Base-by-base conservation (phyloP, 805 yeast genomes). In the Saccharomycopsis sp. region DNA sequence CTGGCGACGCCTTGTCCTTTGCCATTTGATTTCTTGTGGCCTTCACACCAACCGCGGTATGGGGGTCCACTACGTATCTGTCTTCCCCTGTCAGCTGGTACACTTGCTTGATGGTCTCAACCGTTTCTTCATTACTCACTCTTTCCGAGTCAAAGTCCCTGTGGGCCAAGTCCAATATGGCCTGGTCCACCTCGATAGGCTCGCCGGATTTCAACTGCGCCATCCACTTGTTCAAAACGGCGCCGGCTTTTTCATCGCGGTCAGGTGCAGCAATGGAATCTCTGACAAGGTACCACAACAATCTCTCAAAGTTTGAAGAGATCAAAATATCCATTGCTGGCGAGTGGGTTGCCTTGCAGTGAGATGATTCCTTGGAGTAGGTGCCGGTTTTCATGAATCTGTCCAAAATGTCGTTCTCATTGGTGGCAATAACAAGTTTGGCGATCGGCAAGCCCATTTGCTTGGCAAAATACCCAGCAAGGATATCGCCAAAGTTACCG, bases 291-390 rank as follows among this genome's bases (percentile, higher is more conserved):
- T 84, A 87, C 98, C 98, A 92, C 52, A 92, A 68, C 58, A 88
- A 75, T 64, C 99, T 81, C 69, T 92, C 99, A 56, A 92, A 92
- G 63, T 92, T 92, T 20, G 95, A 83, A 13, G 96, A 86, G 43
- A 92, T 85, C 53, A 86, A 73, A 55, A 92, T 92, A 62, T 92
- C 99, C 99, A 92, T 92, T 34, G 99, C 99, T 49, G 99, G 99
- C 2, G 96, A 85, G 53, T 78, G 67, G 9, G 97, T 88, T 25
- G 89, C 87, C 57, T 81, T 84, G 35, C 86, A 97, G 42, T 73
- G 75, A 41, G 67, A 67, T 25, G 67, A 64, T 35, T 61, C 67
- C 68, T 86, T 88, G 53, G 80, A 87, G 56, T 92, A 92, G 48
- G 73, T 69, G 46, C 96, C 97, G 12, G 87, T 63, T 56, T 80